Percentiles rank a stretch among this genome's conserved stretches.
Evolutionary conservation across 345 rosid genomes (phyloP).

Genomic region (Rhizophora mangle): DNA sequence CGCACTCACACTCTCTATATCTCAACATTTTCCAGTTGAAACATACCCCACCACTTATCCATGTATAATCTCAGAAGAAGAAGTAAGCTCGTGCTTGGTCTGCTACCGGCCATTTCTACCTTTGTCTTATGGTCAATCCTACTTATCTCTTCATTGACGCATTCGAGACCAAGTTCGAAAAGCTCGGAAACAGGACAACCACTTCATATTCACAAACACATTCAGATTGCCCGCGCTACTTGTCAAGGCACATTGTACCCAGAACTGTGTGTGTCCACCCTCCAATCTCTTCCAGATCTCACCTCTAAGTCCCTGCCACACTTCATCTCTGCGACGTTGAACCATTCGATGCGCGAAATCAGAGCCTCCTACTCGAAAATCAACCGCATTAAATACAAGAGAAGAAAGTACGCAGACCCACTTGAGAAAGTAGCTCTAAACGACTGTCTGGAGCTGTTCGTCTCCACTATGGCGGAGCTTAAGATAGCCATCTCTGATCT

Average conservation of each 20-base stretch:
- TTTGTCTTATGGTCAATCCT: constrained; percentile 14
- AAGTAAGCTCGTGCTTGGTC: constrained; percentile 14
- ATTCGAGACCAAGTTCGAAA: constrained; percentile 7
- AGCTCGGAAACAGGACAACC: constrained; percentile 21
- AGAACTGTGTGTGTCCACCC: constrained; percentile 60
- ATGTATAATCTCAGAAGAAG: constrained; percentile 18
- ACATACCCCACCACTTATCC: not conserved
- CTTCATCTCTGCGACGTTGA: constrained; percentile 46
- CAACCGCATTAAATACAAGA: constrained; percentile 31
- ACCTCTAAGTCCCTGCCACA: constrained; percentile 17
- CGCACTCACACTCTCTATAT: not conserved
- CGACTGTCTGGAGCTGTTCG: constrained; percentile 69
- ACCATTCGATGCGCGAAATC: constrained; percentile 49
- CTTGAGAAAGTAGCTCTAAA: constrained; percentile 47
- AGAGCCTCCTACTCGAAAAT: constrained; percentile 45
- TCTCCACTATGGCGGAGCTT: constrained; percentile 46
- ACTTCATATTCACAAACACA: constrained; percentile 28
- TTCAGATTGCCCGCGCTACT: constrained; percentile 31
- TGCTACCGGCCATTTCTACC: constrained; percentile 22
- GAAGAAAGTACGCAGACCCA: constrained; percentile 17
- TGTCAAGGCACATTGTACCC: constrained; percentile 58
- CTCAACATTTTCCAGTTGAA: not conserved
- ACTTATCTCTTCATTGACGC: not conserved
- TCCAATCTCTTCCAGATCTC: constrained; percentile 47
- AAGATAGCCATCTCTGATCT: constrained; percentile 43